Conservation (phyloP, 2,329 filamentous ascomycete genomes). For the Grosmannia huntii region DNA sequence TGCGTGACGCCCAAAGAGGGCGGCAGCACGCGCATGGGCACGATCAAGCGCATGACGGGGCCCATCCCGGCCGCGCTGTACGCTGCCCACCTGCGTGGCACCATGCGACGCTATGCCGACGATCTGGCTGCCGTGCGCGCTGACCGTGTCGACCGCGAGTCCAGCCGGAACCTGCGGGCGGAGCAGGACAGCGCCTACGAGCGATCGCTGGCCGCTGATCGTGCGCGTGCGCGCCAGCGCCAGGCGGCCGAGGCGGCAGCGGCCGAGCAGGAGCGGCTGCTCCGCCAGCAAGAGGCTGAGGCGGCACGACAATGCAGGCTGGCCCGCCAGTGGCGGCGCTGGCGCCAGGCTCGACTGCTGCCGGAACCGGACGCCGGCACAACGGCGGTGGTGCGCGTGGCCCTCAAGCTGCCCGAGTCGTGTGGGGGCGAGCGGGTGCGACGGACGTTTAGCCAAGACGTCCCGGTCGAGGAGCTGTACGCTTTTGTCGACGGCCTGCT, state of each 20-base stretch:
- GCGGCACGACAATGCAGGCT: slow-evolving; percentile 33
- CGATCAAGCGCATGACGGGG: slow-evolving; percentile 67
- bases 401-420: slow-evolving; percentile 47
- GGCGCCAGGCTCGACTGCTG: slow-evolving; percentile 57
- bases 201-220: slow-evolving; percentile 73
- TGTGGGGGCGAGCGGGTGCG: slow-evolving; percentile 61
- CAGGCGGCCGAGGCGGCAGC: slow-evolving; percentile 42
- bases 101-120: slow-evolving; percentile 63
- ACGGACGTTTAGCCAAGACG: slow-evolving; percentile 50
- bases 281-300: slow-evolving; percentile 55
- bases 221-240: slow-evolving; percentile 66
- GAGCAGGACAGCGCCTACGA: slow-evolving; percentile 93
- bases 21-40: slow-evolving; percentile 72
- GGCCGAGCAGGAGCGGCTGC: slow-evolving; percentile 65
- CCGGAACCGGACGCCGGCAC: slow-evolving; percentile 47
- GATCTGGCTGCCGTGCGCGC: slow-evolving; percentile 64
- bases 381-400: slow-evolving; percentile 61
- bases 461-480: slow-evolving; percentile 77
- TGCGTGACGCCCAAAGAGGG: slow-evolving; percentile 71
- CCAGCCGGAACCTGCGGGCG: slow-evolving; percentile 66
- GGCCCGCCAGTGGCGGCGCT: slow-evolving; percentile 55
- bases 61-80: slow-evolving; percentile 59
- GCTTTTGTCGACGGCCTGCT: slow-evolving; percentile 75
- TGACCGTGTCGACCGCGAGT: slow-evolving; percentile 66
- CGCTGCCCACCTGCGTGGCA: slow-evolving; percentile 58